These are phyloP conservation scores for Aspergillus kassunensis DNA, from an alignment of 495 filamentous ascomycete species.

Conservation along the genomic window DNA sequence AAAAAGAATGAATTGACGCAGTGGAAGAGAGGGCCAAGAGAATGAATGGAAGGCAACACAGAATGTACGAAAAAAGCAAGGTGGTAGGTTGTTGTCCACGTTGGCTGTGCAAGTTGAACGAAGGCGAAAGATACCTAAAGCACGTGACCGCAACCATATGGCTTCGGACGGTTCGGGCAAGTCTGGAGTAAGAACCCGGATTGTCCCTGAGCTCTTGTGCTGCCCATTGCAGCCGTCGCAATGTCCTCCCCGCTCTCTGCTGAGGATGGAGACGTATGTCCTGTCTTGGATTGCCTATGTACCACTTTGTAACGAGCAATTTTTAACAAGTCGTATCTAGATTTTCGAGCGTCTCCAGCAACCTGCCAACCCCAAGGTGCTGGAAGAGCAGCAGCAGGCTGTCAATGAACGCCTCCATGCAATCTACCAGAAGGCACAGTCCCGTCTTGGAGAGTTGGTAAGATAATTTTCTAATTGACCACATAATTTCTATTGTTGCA, in stretches of 20 bases:
- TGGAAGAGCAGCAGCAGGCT: constrained; percentile 58
- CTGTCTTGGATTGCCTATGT: neutral
- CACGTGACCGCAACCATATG: constrained; percentile 26
- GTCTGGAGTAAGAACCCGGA: constrained; percentile 2
- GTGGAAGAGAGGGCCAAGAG: neutral
- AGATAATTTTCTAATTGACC: too few species aligned
- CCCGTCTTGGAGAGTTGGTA: constrained; percentile 55
- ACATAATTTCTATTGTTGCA: too few species aligned
- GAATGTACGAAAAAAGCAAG: neutral
- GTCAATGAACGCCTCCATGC: constrained; percentile 58
- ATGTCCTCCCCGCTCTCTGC: constrained; percentile 43
- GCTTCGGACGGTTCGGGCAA: constrained; percentile 10
- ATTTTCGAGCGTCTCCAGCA: constrained; percentile 64
- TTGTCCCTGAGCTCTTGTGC: constrained; percentile 13
- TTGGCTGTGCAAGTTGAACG: too few species aligned
- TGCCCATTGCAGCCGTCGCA: constrained; percentile 38
- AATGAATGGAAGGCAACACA: neutral
- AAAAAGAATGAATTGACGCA: neutral
- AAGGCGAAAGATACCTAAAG: constrained; percentile 8
- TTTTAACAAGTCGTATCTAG: constrained; percentile 30
- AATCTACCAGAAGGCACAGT: constrained; percentile 64
- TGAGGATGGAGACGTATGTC: constrained; percentile 42
- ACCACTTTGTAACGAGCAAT: neutral
- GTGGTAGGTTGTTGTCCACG: too few species aligned
- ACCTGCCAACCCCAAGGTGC: constrained; percentile 55